Conservation (phyloP, 2,329 filamentous ascomycete species). For the Keithomyces neogunnii region DNA sequence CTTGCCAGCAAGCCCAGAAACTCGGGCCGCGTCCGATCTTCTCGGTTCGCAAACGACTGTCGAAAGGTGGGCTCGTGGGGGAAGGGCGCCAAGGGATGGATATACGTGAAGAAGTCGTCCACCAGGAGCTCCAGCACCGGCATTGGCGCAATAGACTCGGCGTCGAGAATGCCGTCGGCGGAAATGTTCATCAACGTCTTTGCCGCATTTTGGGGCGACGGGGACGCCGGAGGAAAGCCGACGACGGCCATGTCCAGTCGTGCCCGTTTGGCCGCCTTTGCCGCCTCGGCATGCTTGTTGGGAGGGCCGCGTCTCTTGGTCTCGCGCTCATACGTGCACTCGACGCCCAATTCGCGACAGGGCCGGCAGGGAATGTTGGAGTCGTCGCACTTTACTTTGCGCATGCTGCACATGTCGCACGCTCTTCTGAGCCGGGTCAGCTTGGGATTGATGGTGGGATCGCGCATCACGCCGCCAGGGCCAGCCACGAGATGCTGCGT, state of each 20-base stretch:
- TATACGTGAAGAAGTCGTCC: slow-evolving; percentile 77
- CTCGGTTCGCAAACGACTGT: slow-evolving; percentile 55
- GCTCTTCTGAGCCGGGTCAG: slow-evolving; percentile 48
- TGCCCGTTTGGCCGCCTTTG: slow-evolving; percentile 42
- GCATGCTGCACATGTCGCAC: slow-evolving; percentile 54
- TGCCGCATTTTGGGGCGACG: slow-evolving; percentile 37
- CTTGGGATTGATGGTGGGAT: slow-evolving; percentile 38
- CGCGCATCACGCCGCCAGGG: slow-evolving; percentile 20
- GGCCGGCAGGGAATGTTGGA: slow-evolving; percentile 47
- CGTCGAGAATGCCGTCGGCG: slow-evolving; percentile 36
- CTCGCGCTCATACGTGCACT: slow-evolving; percentile 48
- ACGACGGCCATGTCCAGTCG: slow-evolving; percentile 24
- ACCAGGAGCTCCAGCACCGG: slow-evolving; percentile 60
- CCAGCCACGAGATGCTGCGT: slow-evolving; percentile 8
- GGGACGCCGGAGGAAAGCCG: slow-evolving; percentile 19
- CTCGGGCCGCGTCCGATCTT: slow-evolving; percentile 56
- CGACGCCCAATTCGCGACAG: slow-evolving; percentile 47
- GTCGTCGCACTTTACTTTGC: slow-evolving; percentile 55
- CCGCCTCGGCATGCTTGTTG: slow-evolving; percentile 50
- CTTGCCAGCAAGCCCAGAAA: slow-evolving; percentile 65
- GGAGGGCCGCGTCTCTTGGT: slow-evolving; percentile 52
- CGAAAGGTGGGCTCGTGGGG: slow-evolving; percentile 73
- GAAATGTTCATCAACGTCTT: slow-evolving; percentile 40
- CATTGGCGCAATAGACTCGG: slow-evolving; percentile 64
- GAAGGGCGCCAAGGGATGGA: slow-evolving; percentile 69